Evolutionary conservation across 2,329 filamentous ascomycete species (phyloP), one percentile per base, ranked within the genome.

Genomic region (Trichocomaceae sp.): DNA sequence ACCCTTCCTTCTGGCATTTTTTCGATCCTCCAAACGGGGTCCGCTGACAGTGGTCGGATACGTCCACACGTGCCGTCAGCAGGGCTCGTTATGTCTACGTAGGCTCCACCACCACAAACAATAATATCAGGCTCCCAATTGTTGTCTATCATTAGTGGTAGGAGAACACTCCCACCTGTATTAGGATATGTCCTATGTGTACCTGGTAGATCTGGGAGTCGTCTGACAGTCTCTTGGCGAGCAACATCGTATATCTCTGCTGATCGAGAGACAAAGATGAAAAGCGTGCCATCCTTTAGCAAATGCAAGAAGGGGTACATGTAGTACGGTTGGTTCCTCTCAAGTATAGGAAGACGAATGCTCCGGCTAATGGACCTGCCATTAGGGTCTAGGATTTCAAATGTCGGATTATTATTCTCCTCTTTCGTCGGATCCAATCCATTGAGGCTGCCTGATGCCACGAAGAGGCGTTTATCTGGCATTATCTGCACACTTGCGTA

Each of bases 241-340:
- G 60, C 66, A 22, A 80, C 75, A 61, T 81, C 76, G 66, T 83
- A 83, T 52, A 79, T 70, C 61, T 83, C 77, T 5, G 79, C 77
- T 19, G 78, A 78, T 63, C 80, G 83, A 33, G 80, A 70, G 15
- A 75, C 73, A 63, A 82, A 82, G 55, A 84, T 70, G 62, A 83
- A 84, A 4, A 84, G 65, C 37, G 69, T 77, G 10, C 81, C 81
- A 63, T 83, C 76, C 33, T 72, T 75, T 37, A 85, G 72, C 1
- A 84, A 71, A 62, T 83, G 81, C 29, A 84, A 68, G 65, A 83
- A 83, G 2, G 82, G 82, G 62, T 83, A 84, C 80, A 83, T 83
- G 67, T 82, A 83, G 69, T 84, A 83, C 13, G 82, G 82, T 64
- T 83, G 79, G 60, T 80, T 82, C 63, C 77, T 76, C 53, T 69